Base-by-base conservation (phyloP, 768 basidiomycete genomes). In the Collybia sordida region DNA sequence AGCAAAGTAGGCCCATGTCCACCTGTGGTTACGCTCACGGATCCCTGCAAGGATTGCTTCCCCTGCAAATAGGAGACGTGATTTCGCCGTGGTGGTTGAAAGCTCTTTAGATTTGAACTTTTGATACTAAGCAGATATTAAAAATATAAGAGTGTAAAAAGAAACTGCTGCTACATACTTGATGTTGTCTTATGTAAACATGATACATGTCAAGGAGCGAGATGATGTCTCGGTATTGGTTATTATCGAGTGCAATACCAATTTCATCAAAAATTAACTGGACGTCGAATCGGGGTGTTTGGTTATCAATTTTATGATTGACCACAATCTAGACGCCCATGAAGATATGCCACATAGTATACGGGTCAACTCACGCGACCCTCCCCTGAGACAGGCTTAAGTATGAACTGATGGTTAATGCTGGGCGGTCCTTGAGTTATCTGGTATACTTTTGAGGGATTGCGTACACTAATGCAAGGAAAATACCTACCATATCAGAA, bases 191-290 rank as follows among this genome's bases (percentile, higher is more conserved):
- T 40, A 86, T 79, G 67, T 96, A 97, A 52, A 98, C 87, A 65
- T 98, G 96, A 68, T 96, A 97, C 81, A 98, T 93, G 65, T 98
- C 95, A 52, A 94, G 76, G 39, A 98, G 79, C 18, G 91, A 95
- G 50, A 98, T 92, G 19, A 81, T 83, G 66, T 98, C 93, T 45
- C 92, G 82, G 64, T 98, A 99, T 68, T 99, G 97, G 57, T 94
- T 82, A 54, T 93, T 85, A 64, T 99, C 96, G 42, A 99, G 72
- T 18, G 88, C 80, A 49, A 98, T 83, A 6, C 89, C 94, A 44
- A 99, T 94, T 66, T 98, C 92, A 57, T 97, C 85, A 64, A 98
- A 98, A 15, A 87, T 71, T 25, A 98, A 75, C 58, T 90, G 85
- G 2, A 91, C 81, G 59, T 98, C 94, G 54, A 91, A 90, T 31